Base-by-base conservation (phyloP, 2,329 filamentous ascomycete genomes). In the Colletotrichum limetticola region DNA sequence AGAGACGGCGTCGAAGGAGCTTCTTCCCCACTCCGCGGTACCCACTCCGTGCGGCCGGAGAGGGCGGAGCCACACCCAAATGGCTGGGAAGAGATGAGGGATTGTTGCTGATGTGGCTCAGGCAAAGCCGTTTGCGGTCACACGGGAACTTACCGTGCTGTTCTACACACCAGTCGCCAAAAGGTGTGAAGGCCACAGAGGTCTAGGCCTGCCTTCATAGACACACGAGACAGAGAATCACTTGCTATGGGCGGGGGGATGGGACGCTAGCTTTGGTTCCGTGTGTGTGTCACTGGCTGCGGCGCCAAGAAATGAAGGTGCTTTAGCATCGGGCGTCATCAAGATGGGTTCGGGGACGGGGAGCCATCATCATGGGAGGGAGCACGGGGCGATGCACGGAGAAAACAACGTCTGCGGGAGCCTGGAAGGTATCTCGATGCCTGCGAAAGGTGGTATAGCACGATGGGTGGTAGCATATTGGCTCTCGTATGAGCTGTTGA, bases 261-360 rank as follows among this genome's bases (percentile, higher is more conserved):
- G 28, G 52, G 53, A 66, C 53, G 24, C 53, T 57, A 28, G 61
- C 22, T 49, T 42, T 19, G 55, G 55, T 57, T 49, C 42, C 42
- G 42, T 22, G 42, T 42, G 28, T 70, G 61, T 70, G 62, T 60
- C 42, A 37, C 49, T 37, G 61, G 16, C n/a, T 30, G 19, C 62
- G 22, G 61, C 46, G 68, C 62, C 68, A 71, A 60, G 63, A 56
- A 63, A 55, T 42, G 46, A 53, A 42, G 37, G 55, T 71, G 62
- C 24, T 70, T 46, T 66, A 62, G 30, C n/a, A 66, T 70, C 46
- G 68, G 42, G 68, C 55, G 55, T 71, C 62, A 55, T 66, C 32
- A 26, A 55, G 24, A 66, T 52, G 67, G 52, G 37, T 57, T 53
- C 62, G 53, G 55, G 37, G 22, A n/a, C 53, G 19, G 22, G 42